phyloP scores from a whole-genome alignment of 2,329 filamentous ascomycete species.

The Trichoderma sp. region DNA sequence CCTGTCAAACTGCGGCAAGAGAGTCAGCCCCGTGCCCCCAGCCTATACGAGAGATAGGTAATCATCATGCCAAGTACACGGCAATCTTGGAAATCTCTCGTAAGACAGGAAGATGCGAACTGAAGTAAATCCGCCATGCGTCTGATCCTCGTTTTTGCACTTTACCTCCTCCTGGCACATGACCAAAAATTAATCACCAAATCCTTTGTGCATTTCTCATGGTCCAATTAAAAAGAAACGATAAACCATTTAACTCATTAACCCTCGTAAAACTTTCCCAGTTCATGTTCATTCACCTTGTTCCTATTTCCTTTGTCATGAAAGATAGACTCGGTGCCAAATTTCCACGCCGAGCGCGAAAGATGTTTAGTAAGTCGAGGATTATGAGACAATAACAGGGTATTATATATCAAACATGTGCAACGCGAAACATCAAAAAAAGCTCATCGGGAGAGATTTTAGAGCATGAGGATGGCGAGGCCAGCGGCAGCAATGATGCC shows the following conservation, averaged over 20 bases:
- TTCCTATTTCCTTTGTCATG: slow-evolving; percentile 28
- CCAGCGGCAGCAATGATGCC: slow-evolving; percentile 51
- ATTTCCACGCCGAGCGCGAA: slow-evolving; percentile 24
- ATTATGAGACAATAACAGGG: slow-evolving; percentile 33
- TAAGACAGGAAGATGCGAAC: background rate
- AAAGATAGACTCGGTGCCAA: slow-evolving; percentile 30
- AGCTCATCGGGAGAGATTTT: slow-evolving; percentile 27
- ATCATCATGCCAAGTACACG: slow-evolving; percentile 27
- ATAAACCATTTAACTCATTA: slow-evolving; percentile 37
- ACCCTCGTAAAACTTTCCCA: slow-evolving; percentile 32
- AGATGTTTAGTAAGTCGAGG: slow-evolving; percentile 28
- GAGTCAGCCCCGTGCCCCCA: slow-evolving; percentile 28
- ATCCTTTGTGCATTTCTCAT: slow-evolving; percentile 31
- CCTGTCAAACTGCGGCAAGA: slow-evolving; percentile 33
- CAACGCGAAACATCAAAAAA: slow-evolving; percentile 30
- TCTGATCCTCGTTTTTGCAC: slow-evolving; percentile 1
- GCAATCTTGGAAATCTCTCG: slow-evolving; percentile 12
- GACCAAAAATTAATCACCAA: slow-evolving; percentile 22
- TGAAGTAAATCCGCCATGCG: background rate
- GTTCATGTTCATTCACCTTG: slow-evolving; percentile 32
- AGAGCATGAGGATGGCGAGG: slow-evolving; percentile 49
- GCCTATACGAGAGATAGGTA: slow-evolving; percentile 28
- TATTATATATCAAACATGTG: slow-evolving; percentile 46
- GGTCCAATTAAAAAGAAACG: slow-evolving; percentile 34
- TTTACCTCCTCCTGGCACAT: background rate